Base-by-base conservation (phyloP, 2,329 filamentous ascomycete species). In the Grosmannia huntii region DNA sequence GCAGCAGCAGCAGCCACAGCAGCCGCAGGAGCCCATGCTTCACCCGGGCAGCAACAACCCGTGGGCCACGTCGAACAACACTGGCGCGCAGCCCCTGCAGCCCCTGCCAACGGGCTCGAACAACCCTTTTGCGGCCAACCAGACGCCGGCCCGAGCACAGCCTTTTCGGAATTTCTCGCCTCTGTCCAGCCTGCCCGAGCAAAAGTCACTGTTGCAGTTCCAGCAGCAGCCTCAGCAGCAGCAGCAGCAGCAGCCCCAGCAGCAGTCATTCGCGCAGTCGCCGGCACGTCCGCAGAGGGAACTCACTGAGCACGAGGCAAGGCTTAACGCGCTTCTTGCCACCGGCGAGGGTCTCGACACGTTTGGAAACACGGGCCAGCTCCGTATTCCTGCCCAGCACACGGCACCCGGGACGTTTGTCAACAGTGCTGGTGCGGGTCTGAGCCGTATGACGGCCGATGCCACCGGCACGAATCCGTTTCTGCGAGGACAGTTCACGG, bases 381-480 rank as follows among this genome's bases (percentile, higher is more conserved):
- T 96, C 53, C 90, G 94, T 71, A 95, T 99, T 63, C 94, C 94
- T 1, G 85, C 94, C 2, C 94, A 99, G 69, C 94, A 99, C 71
- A 99, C 94, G 0, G 90, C 94, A 1, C 94, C 94, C 0, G 94
- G 92, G 28, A 95, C 89, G 0, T 99, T 97, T 70, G 86, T 99
- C 73, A 99, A 99, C 74, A 95, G 89, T 60, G 90, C 94, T 7
- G 94, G 94, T 55, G 78, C 86, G 44, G 89, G 89, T n/a, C 74
- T 89, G 59, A 83, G 83, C 65, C 81, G 82, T 59, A 72, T 96
- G 50, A 88, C 76, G 60, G 69, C 77, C 57, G 76, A 90, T 23
- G 89, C 89, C 0, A 90, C 85, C 2, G 87, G 86, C 36, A 59
- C 60, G 7, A 94, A 97, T 68, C 94, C 94, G 0, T 99, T 97